Conservation (phyloP, 2,329 filamentous ascomycete species). For the Alternaria arbusti region DNA sequence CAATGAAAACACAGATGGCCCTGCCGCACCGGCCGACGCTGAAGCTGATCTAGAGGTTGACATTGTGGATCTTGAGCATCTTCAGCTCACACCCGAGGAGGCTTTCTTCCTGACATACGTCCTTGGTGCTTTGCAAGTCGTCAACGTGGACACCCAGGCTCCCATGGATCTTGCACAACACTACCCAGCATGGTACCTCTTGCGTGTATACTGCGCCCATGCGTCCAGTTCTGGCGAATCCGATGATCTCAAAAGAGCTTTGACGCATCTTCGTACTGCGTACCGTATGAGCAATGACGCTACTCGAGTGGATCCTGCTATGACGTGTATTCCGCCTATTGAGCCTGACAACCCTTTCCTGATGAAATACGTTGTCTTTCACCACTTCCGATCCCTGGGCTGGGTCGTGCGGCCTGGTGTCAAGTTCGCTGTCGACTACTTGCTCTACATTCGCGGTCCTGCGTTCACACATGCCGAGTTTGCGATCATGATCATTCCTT, state of each 20-base stretch:
- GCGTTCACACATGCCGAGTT: slow-evolving; percentile 97
- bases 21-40: slow-evolving; percentile 9
- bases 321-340: slow-evolving; percentile 47
- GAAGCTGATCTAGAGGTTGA: slow-evolving; percentile 15
- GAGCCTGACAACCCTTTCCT: slow-evolving; percentile 84
- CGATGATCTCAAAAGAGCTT: slow-evolving; percentile 6
- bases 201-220: slow-evolving; percentile 68
- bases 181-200: slow-evolving; percentile 30
- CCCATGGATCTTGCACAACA: slow-evolving; percentile 54
- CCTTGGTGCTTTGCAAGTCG: slow-evolving; percentile 75
- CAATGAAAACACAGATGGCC: slow-evolving; percentile 12
- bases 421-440: slow-evolving; percentile 93
- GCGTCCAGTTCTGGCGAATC: slow-evolving; percentile 65
- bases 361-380: slow-evolving; percentile 86
- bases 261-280: slow-evolving; percentile 18
- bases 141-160: slow-evolving; percentile 52
- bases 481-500: slow-evolving; percentile 81
- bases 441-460: slow-evolving; percentile 92
- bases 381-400: slow-evolving; percentile 93
- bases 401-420: slow-evolving; percentile 93
- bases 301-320: slow-evolving; percentile 5
- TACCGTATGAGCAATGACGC: slow-evolving; percentile 19
- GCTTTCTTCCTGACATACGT: slow-evolving; percentile 88
- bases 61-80: slow-evolving; percentile 70
- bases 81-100: slow-evolving; percentile 91